Evolutionary conservation across 1,139 yeast genomes (phyloP).

Genomic region (Saccharomycopsis phalli): DNA sequence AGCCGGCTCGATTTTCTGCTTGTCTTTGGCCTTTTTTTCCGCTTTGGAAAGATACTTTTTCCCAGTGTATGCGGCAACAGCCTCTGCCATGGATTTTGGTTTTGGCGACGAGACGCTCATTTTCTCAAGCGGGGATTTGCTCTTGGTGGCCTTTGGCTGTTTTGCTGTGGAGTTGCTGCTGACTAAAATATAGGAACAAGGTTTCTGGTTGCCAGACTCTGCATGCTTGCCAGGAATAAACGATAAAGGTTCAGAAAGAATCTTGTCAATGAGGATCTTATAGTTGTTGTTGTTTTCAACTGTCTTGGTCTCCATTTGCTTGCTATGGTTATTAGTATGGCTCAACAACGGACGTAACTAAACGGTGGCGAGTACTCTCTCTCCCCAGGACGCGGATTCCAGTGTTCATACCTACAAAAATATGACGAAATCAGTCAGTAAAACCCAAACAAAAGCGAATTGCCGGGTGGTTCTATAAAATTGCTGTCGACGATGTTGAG

Average conservation of each 20-base stretch:
- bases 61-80: constrained; percentile 52
- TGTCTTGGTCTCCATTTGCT: constrained; percentile 1
- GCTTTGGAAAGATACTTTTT: constrained; percentile 37
- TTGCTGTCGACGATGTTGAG: too few relatives aligned
- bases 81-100: constrained; percentile 52
- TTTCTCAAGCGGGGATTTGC: not conserved
- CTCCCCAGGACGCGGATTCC: too few relatives aligned
- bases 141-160: not conserved
- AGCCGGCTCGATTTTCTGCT: not conserved
- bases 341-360: too few relatives aligned
- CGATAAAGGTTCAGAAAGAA: constrained; percentile 40
- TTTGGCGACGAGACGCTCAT: constrained; percentile 22
- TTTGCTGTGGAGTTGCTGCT: not conserved
- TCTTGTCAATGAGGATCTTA: constrained; percentile 35
- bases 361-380: too few relatives aligned
- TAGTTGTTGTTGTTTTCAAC: constrained; percentile 2
- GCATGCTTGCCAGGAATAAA: constrained; percentile 39
- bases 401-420: too few relatives aligned
- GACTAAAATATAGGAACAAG: constrained; percentile 31
- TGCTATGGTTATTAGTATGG: too few relatives aligned
- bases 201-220: constrained; percentile 30
- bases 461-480: too few relatives aligned
- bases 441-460: too few relatives aligned
- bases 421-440: too few relatives aligned
- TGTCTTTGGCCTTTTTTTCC: constrained; percentile 23